Evolutionary conservation across 768 basidiomycete species (phyloP), one percentile per base, ranked within the genome.

Genomic region (Pleurotus tuber-regium): DNA sequence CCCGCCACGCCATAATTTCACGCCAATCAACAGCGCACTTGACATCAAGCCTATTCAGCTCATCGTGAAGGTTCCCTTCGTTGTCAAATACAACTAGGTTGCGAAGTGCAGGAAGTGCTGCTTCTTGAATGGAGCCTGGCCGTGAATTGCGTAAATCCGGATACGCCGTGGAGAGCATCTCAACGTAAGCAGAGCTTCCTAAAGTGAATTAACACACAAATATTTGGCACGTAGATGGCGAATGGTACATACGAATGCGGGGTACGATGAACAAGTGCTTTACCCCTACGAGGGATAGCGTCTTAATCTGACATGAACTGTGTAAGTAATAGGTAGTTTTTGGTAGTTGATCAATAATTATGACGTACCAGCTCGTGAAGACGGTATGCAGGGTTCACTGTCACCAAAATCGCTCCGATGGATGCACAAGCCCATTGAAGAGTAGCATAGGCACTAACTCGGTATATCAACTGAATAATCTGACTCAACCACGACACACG

Each of bases 401-500:
- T 91, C 18, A 88, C 89, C 29, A 92, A 67, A 49, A 92, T 82
- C 10, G 87, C 89, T n/a, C 90, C 90, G 52, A 91, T 76, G 43
- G 80, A 82, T n/a, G 89, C 87, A 53, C 86, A 88, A 2, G 90
- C 90, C 90, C 89, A 92, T 59, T 93, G 90, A 19, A 92, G 68
- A 70, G 79, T 74, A 0, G 89, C 89, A 63, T 93, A 93, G 14
- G 87, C 74, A 60, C 89, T 91, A 50, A 25, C 42, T 5, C 19
- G 26, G 18, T 2, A 25, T 43, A 28, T 38, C n/a, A 31, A 40
- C 4, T 25, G 16, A 26, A 48, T 16, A 29, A 42, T 4, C 10
- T 8, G 30, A 40, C 52, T 24, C 24, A 31, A 18, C n/a, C 18
- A 35, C 23, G 5, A 11, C 33, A 21, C 23, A 2, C 47, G 56